These are phyloP conservation scores for Marvania coccoides DNA, from an alignment of 139 green algal genomes.

Conservation along the genomic window DNA sequence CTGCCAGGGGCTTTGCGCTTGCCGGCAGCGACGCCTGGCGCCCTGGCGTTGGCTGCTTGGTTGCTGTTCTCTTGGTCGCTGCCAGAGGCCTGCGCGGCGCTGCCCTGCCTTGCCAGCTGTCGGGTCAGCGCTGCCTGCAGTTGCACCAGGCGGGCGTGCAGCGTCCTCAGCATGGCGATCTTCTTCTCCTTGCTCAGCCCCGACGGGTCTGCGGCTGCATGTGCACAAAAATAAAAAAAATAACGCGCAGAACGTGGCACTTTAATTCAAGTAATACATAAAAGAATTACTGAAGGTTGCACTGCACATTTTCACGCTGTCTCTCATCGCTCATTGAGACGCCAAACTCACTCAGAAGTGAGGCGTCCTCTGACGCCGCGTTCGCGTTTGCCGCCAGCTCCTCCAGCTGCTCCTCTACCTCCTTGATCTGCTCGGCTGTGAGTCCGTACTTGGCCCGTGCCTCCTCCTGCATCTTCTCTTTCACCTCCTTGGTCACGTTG, in stretches of 20 bases:
- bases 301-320: too few species aligned
- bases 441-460: constrained; percentile 53
- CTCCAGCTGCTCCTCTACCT: constrained; percentile 43
- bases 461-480: constrained; percentile 44
- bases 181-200: constrained; percentile 33
- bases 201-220: constrained; percentile 31
- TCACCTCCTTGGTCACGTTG: constrained; percentile 61
- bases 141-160: constrained; percentile 37
- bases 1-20: constrained; percentile 6
- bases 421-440: constrained; percentile 33
- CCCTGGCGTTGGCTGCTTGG: neutral
- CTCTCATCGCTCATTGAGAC: too few species aligned
- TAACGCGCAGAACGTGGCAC: too few species aligned
- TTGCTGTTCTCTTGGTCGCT: constrained; percentile 10
- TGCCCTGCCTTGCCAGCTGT: neutral
- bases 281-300: neutral
- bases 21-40: neutral
- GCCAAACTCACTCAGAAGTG: neutral
- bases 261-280: too few species aligned
- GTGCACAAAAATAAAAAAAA: neutral
- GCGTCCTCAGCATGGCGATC: constrained; percentile 39
- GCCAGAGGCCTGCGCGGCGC: neutral
- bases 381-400: constrained; percentile 20
- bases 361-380: neutral
- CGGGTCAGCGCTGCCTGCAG: neutral